Conservation (phyloP, 225 moss, liverwort and hornwort species). For the Sphagnum tenellum region DNA sequence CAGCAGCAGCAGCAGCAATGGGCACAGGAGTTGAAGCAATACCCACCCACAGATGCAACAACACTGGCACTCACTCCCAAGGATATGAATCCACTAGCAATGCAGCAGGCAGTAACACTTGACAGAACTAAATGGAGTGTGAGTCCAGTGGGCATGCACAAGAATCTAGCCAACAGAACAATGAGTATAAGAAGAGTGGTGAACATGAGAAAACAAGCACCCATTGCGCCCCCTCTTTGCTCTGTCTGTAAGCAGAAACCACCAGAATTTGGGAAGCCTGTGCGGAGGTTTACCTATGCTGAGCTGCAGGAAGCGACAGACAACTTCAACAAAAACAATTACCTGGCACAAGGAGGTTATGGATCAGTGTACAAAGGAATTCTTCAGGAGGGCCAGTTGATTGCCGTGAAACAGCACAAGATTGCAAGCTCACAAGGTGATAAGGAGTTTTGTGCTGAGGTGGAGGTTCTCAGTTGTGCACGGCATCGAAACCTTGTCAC, state of each 20-base stretch:
- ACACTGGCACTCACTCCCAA: too few species aligned
- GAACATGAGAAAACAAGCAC: conserved; percentile 30
- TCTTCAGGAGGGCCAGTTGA: conserved; percentile 47
- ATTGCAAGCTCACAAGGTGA: conserved; percentile 55
- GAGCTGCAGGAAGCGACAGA: conserved; percentile 42
- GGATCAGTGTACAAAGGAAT: conserved; percentile 51
- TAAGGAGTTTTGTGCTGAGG: conserved; percentile 55
- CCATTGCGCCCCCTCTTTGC: conserved; percentile 43
- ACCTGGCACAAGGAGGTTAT: conserved; percentile 46
- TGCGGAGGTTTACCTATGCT: conserved; percentile 27
- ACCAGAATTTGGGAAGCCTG: conserved; percentile 45
- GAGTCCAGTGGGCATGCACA: conserved; percentile 4
- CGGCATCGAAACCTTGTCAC: conserved; percentile 64
- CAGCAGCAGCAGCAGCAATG: too few species aligned
- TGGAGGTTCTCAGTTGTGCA: conserved; percentile 70
- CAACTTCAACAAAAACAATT: conserved; percentile 31
- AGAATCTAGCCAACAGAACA: conserved; percentile 11
- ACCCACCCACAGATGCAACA: too few species aligned
- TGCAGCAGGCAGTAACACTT: too few species aligned
- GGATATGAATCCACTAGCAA: too few species aligned
- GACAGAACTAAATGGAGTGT: too few species aligned
- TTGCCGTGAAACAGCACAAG: conserved; percentile 63
- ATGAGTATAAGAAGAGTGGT: conserved; percentile 12
- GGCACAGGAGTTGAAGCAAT: too few species aligned
- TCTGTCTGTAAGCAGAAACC: conserved; percentile 52